Conservation (phyloP, 139 green algal genomes). For the Tetradesmus lagerheimii region DNA sequence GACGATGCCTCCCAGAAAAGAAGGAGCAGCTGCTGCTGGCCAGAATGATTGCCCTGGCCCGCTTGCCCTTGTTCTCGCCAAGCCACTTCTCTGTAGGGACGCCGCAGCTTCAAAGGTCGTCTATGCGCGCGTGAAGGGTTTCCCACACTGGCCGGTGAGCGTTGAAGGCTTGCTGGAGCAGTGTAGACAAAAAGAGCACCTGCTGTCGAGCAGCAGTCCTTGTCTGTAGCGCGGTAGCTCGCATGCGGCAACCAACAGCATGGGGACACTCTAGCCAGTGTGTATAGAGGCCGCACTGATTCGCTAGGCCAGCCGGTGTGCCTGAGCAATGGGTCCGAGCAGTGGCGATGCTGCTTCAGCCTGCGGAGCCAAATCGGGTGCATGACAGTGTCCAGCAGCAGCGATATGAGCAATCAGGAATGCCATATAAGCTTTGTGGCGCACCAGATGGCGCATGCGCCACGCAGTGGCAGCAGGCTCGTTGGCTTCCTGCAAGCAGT, state of each 20-base stretch:
- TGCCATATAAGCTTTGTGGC: background rate
- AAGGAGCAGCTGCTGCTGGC: background rate
- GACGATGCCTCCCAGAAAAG: background rate
- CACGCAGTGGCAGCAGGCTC: background rate
- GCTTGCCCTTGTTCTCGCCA: background rate
- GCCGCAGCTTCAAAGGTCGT: conserved; percentile 44
- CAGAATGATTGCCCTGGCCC: background rate
- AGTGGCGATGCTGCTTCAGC: background rate
- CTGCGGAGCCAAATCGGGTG: background rate
- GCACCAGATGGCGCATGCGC: background rate
- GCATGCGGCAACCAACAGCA: background rate
- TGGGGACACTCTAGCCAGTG: background rate
- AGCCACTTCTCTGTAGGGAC: conserved; percentile 15
- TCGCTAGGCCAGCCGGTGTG: background rate
- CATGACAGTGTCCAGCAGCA: background rate
- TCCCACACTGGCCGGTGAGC: conserved; percentile 84
- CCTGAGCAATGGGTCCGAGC: background rate
- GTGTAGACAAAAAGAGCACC: background rate
- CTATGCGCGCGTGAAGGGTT: conserved; percentile 82
- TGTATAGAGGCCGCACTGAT: background rate
- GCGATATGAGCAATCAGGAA: background rate
- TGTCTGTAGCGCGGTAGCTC: background rate
- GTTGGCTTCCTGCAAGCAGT: background rate
- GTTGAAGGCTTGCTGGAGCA: background rate
- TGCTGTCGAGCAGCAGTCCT: background rate